Evolutionary conservation across 176 grass and related monocot species (phyloP).

Genomic region (Paspalum vaginatum): DNA sequence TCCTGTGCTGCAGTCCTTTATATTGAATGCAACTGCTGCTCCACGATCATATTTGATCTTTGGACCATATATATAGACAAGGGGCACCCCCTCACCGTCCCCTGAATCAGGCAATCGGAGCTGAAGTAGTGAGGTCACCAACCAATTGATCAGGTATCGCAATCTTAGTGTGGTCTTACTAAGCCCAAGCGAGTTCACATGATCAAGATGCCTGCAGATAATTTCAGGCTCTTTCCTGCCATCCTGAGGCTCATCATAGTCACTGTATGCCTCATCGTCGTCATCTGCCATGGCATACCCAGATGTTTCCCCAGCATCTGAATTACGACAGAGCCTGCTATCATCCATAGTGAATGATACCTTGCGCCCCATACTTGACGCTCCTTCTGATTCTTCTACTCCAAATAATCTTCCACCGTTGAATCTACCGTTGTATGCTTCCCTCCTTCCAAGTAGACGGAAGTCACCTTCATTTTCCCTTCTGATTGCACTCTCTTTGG

Average conservation of each 20-base stretch:
- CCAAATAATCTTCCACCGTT: constrained; percentile 76
- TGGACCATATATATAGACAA: constrained; percentile 93
- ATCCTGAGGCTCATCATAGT: constrained; percentile 73
- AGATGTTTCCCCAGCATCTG: constrained; percentile 81
- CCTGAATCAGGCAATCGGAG: constrained; percentile 78
- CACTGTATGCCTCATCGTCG: constrained; percentile 62
- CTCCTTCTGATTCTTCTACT: constrained; percentile 66
- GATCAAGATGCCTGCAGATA: constrained; percentile 86
- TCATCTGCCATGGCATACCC: constrained; percentile 69
- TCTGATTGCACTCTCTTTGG: constrained; percentile 89
- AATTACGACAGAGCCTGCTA: constrained; percentile 53
- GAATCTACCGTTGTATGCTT: constrained; percentile 57
- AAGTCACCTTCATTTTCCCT: constrained; percentile 97
- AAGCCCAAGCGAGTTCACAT: constrained; percentile 93
- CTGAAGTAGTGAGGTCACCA: constrained; percentile 92
- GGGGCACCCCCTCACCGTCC: constrained; percentile 56
- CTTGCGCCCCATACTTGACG: constrained; percentile 69
- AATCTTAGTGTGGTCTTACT: constrained; percentile 92
- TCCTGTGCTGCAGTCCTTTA: constrained; percentile 70
- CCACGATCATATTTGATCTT: constrained; percentile 99
- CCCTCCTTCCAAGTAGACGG: constrained; percentile 88
- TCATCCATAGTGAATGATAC: constrained; percentile 88
- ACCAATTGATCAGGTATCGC: constrained; percentile 94
- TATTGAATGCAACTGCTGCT: constrained; percentile 97
- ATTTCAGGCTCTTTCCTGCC: constrained; percentile 88